Conservation (phyloP, 768 basidiomycete genomes). For the Kwoniella heveanensis region DNA sequence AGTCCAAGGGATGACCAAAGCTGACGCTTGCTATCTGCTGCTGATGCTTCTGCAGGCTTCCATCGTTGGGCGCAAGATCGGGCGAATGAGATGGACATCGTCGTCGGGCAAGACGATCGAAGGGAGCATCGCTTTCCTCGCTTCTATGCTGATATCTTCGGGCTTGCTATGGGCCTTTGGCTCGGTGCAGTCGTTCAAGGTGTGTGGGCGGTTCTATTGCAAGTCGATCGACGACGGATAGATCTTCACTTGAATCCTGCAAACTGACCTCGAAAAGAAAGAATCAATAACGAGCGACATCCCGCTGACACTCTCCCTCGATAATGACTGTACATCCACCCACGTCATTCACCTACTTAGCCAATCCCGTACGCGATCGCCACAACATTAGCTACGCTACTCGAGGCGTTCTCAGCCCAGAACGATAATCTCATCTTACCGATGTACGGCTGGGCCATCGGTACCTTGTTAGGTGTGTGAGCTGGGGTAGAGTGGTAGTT, state of each 20-base stretch:
- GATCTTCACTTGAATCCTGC: no score
- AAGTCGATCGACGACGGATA: no score
- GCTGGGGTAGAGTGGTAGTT: no score
- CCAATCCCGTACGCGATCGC: conserved; percentile 66
- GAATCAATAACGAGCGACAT: no score
- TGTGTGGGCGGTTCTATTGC: no score
- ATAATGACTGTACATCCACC: no score
- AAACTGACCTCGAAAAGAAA: no score
- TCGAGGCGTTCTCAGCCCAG: conserved; percentile 91
- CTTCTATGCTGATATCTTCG: conserved; percentile 70
- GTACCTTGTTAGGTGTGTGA: conserved; percentile 64
- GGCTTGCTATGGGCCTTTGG: conserved; percentile 72
- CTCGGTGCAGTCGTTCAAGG: conserved; percentile 73
- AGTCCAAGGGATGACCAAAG: no score
- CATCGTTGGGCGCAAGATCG: conserved; percentile 82
- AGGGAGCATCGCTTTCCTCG: conserved; percentile 79
- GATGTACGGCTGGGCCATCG: conserved; percentile 91
- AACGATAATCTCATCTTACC: conserved; percentile 97
- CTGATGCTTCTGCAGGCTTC: conserved; percentile 66
- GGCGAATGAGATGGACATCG: conserved; percentile 79
- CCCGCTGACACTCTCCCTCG: no score
- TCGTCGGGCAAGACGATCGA: conserved; percentile 85
- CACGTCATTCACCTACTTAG: conserved; percentile 12
- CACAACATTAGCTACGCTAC: conserved; percentile 66
- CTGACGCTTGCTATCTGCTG: no score